Evolutionary conservation across 306 rosid genomes (phyloP), one percentile per base, ranked within the genome.

Genomic region (Mucuna pruriens): DNA sequence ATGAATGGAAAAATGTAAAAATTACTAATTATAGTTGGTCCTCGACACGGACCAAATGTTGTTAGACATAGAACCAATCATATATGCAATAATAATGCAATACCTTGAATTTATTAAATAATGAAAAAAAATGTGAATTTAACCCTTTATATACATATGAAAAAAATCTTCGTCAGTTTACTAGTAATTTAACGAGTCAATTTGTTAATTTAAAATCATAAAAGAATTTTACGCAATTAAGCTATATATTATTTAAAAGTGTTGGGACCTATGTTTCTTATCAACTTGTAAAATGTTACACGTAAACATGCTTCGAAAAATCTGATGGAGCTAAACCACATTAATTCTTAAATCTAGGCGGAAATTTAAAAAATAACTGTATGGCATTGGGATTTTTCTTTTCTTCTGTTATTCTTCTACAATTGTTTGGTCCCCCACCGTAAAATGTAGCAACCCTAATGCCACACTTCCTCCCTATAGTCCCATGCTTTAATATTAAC

Each of bases 351-450:
- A 29, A 29, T 1, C 31, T 29, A 29, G 31, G 31, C 31, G 31
- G 31, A 29, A 29, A 29, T 29, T 29, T 29, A 29, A 29, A 29
- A 29, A 1, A 29, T 1, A 29, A 29, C 31, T 29, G 3, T 29
- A 4, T 46, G 16, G 40, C 40, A 36, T 36, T 36, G 40, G 5
- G 40, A 36, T 36, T 36, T 36, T 36, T 48, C 3, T n/a, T 4
- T 15, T 48, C 16, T 48, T 5, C 16, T 16, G 55, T 48, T 16
- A 48, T 55, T 58, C n/a, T 23, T 58, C 0, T 22, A 25, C 36
- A 9, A 49, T 49, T 36, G 65, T 78, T 39, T 38, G 60, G 69
- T 69, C 11, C 45, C 72, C 38, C 69, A 17, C 76, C 60, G 60
- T 2, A 55, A 79, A 68, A 29, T 17, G 46, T 26, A 17, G 70